Conservation (phyloP, 345 rosid species). For the Populus tremula region DNA sequence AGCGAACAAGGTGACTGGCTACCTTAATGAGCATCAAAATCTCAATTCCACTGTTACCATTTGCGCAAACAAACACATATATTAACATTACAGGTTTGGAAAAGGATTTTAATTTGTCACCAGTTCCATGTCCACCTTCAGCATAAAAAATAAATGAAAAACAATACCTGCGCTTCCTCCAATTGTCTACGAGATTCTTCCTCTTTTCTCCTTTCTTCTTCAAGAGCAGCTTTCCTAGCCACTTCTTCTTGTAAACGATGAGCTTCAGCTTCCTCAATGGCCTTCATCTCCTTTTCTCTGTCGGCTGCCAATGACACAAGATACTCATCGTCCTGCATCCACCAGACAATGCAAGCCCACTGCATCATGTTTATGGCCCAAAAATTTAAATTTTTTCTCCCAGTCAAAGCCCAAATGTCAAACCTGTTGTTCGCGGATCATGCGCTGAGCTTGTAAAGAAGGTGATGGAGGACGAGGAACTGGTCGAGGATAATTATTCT, state of each 20-base stretch:
- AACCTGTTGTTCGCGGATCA: slow-evolving; percentile 99
- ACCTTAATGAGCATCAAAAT: neutral
- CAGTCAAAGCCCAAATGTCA: slow-evolving; percentile 1
- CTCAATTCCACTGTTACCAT: neutral
- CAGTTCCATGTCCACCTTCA: neutral
- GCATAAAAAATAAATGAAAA: neutral
- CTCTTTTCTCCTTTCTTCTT: slow-evolving; percentile 64
- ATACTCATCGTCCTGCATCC: slow-evolving; percentile 89
- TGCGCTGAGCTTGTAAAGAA: slow-evolving; percentile 85
- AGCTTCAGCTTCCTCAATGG: slow-evolving; percentile 82
- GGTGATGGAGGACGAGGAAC: slow-evolving; percentile 85
- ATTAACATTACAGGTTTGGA: neutral
- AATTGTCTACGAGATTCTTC: slow-evolving; percentile 71
- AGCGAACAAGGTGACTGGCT: neutral
- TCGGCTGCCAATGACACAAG: slow-evolving; percentile 95
- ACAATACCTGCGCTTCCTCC: slow-evolving; percentile 83
- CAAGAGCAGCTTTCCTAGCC: slow-evolving; percentile 71
- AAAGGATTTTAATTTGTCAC: neutral
- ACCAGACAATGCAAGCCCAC: slow-evolving; percentile 7
- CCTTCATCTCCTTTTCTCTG: slow-evolving; percentile 82
- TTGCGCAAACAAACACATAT: neutral
- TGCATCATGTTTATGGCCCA: neutral
- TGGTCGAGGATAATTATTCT: slow-evolving; percentile 46
- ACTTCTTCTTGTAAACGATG: slow-evolving; percentile 67
- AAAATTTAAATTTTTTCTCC: neutral